Evolutionary conservation across 2,329 filamentous ascomycete genomes (phyloP), one percentile per base, ranked within the genome.

Genomic region (Apiospora hydei): DNA sequence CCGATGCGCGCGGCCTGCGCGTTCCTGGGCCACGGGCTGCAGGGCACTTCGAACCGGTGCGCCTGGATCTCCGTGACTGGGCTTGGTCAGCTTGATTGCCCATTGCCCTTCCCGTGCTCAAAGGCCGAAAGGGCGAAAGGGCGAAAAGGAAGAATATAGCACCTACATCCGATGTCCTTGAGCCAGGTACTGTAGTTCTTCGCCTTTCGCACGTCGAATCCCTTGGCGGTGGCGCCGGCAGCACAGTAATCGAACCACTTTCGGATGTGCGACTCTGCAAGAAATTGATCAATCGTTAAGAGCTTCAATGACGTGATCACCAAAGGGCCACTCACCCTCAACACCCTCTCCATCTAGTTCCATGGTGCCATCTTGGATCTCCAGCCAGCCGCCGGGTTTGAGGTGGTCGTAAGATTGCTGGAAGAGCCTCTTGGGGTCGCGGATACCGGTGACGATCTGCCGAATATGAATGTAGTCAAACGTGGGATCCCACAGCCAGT

Each of bases 391-490:
- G 4, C 71, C 71, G 10, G 67, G 67, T 3, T 67, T 53, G 8
- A 72, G 57, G 24, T 72, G 66, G 10, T 70, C 57, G 34, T 70
- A 72, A 2, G 30, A 68, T 21, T 70, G 51, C 14, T 41, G 53
- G 67, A 72, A 70, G 21, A 72, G 67, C n/a, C 43, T 43, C 68
- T 70, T 72, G 18, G 49, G 71, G 14, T 70, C 61, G 3, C 49
- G 49, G 21, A 72, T 70, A 10, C 71, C 69, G 0, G 68, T 67
- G 30, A 70, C 68, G 2, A 72, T 67, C 10, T 47, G 57, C 38
- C 68, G 71, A 10, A 66, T 43, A 26, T 70, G 71, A 0, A 72
- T 47, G 46, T 51, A 70, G 46, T 72, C 71, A 44, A 72, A 70
- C 46, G 66, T 69, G 67, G 47, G 44, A 16, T 41, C 26, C 41